Base-by-base conservation (phyloP, 1,284 basidiomycete genomes). In the Lentinula novae-zelandiae region DNA sequence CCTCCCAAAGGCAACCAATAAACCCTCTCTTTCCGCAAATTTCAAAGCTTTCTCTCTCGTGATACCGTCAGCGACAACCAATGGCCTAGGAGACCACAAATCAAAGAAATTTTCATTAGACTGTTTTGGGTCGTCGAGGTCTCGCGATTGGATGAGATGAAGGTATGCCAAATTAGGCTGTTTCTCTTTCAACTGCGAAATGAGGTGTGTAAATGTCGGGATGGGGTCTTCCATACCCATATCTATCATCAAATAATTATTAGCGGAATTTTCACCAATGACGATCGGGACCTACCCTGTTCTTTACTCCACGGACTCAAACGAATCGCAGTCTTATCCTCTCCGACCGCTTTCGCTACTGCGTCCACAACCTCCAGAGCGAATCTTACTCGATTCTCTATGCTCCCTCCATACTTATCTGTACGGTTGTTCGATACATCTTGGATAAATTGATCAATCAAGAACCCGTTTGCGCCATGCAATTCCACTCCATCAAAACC, bases 131-230 rank as follows among this genome's bases (percentile, higher is more conserved):
- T 66, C 63, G 12, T 8, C 36, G 53, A 57, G 4, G 53, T 0
- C 64, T 40, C 75, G 69, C 1, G 76, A 71, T 66, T 83, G 80
- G 53, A 79, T 70, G 33, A 76, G 70, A 67, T 85, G 83, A 20
- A 88, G 64, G 67, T 86, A 89, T 0, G 83, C 83, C 8, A 88
- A 70, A n/a, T 62, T 40, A 5, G 67, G 64, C 27, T 77, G 74
- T 6, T 65, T 67, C 34, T 72, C 65, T 3, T 70, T 71, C 27
- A 83, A 66, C 15, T 74, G 66, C 3, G 67, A 64, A 0, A 74
- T 70, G 3, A 82, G 63, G 57, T 78, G 72, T 2, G 69, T 63
- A 71, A 77, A 83, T 0, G 74, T 76, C 0, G 79, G 78, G 50
- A 75, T 66, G 0, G 82, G 83, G 53, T 81, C 73, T 33, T 69